A percentile compares a stretch with the other conserved stretches of the same genome.
phyloP scores from a whole-genome alignment of 768 basidiomycete species.

The Tubosaeta sp. region DNA sequence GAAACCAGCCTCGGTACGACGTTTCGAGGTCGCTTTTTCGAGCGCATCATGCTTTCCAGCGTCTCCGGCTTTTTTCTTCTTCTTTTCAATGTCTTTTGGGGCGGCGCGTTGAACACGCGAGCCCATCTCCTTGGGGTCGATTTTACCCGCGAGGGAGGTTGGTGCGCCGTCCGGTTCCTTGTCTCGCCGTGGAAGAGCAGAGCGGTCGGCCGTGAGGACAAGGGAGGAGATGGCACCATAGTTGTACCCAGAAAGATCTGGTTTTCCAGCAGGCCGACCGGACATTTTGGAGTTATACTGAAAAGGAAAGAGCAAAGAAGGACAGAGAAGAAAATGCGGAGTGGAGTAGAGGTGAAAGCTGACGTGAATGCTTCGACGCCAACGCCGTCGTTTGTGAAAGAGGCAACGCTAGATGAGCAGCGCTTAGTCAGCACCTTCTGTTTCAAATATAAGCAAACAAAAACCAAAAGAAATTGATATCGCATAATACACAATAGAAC shows the following conservation, averaged over 20 bases:
- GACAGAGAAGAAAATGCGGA: neutral
- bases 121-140: conserved; percentile 90
- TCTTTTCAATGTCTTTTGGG: conserved; percentile 88
- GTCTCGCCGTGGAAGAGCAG: conserved; percentile 77
- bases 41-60: conserved; percentile 44
- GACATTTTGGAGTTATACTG: conserved; percentile 32
- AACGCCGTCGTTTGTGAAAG: conserved; percentile 11
- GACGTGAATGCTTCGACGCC: conserved; percentile 7
- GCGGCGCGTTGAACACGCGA: conserved; percentile 78
- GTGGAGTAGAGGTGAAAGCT: neutral
- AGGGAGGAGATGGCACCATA: conserved; percentile 94
- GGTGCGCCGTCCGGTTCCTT: conserved; percentile 97
- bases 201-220: conserved; percentile 88
- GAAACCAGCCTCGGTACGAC: conserved; percentile 61
- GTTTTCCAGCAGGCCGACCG: conserved; percentile 47
- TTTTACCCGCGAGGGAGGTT: conserved; percentile 86
- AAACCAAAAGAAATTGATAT: too few relatives aligned
- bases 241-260: conserved; percentile 89
- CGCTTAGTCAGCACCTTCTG: conserved; percentile 15
- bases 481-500: too few relatives aligned
- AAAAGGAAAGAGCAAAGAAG: neutral
- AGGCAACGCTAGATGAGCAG: neutral
- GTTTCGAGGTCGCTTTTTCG: conserved; percentile 55
- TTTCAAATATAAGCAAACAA: conserved; percentile 21
- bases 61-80: conserved; percentile 80